phyloP scores from a whole-genome alignment of 805 yeast genomes.

The Ogataea nonfermentans region DNA sequence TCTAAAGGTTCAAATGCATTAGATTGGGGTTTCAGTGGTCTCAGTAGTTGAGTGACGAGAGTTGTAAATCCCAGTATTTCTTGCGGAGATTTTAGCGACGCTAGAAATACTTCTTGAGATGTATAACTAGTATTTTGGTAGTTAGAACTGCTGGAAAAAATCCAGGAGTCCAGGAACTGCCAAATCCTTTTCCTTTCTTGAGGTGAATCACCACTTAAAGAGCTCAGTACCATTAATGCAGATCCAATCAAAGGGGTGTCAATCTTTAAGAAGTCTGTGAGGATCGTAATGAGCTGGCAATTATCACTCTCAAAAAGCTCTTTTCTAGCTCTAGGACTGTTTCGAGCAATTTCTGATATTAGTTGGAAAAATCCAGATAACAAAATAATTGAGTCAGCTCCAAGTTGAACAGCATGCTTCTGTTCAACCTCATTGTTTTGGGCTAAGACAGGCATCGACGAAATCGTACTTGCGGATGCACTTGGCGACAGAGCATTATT shows the following conservation, averaged over 20 bases:
- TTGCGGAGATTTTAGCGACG: slow-evolving; percentile 48
- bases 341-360: slow-evolving; percentile 49
- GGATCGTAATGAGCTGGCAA: slow-evolving; percentile 29
- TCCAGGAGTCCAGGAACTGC: slow-evolving; percentile 69
- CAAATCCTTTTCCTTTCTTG: slow-evolving; percentile 53
- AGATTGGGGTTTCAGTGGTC: slow-evolving; percentile 29
- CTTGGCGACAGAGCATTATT: slow-evolving; percentile 28
- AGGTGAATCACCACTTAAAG: slow-evolving; percentile 49
- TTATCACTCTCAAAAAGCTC: slow-evolving; percentile 35
- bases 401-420: slow-evolving; percentile 50
- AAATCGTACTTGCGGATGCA: not conserved
- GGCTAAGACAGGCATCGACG: not conserved
- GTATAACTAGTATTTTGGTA: slow-evolving; percentile 18
- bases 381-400: slow-evolving; percentile 77
- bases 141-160: slow-evolving; percentile 40
- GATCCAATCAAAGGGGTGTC: slow-evolving; percentile 42
- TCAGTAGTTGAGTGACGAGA: slow-evolving; percentile 42
- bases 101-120: slow-evolving; percentile 43
- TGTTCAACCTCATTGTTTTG: not conserved
- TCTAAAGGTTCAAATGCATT: slow-evolving; percentile 38
- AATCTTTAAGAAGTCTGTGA: slow-evolving; percentile 28
- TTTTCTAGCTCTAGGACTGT: slow-evolving; percentile 35
- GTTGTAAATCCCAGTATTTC: slow-evolving; percentile 62
- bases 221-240: slow-evolving; percentile 52
- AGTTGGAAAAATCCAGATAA: slow-evolving; percentile 72